Evolutionary conservation across 2,329 filamentous ascomycete genomes (phyloP).

Genomic region (Pseudogymnoascus sp.): DNA sequence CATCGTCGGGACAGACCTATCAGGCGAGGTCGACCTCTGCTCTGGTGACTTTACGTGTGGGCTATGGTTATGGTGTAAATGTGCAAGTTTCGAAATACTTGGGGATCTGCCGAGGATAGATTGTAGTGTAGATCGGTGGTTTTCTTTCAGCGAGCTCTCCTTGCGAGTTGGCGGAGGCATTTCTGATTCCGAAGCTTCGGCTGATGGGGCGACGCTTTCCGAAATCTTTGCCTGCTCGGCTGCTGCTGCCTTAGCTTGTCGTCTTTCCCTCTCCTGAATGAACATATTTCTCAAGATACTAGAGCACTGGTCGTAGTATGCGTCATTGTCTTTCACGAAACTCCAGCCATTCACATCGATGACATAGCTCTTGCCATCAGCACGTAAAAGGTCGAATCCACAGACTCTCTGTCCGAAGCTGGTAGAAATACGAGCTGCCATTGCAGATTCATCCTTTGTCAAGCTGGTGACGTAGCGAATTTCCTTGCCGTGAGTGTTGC

Average conservation of each 20-base stretch:
- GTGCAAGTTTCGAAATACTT: constrained; percentile 48
- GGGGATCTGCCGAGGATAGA: constrained; percentile 52
- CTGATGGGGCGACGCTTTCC: constrained; percentile 20
- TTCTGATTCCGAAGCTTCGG: constrained; percentile 14
- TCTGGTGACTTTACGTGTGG: neutral
- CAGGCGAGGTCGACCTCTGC: neutral
- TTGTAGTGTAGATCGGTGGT: constrained; percentile 43
- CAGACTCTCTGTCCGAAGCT: constrained; percentile 93
- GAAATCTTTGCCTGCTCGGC: constrained; percentile 20
- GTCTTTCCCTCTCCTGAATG: constrained; percentile 63
- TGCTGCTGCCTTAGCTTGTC: constrained; percentile 29
- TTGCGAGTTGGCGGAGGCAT: constrained; percentile 11
- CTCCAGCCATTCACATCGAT: constrained; percentile 99
- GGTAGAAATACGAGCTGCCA: constrained; percentile 81
- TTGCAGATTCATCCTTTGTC: constrained; percentile 68
- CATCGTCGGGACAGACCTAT: neutral
- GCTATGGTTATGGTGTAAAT: constrained; percentile 26
- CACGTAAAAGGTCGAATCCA: constrained; percentile 87
- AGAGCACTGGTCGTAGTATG: constrained; percentile 90
- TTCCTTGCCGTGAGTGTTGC: constrained; percentile 96
- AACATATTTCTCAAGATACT: constrained; percentile 84
- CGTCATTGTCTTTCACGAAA: constrained; percentile 98
- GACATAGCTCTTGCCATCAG: constrained; percentile 84
- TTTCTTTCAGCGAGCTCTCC: constrained; percentile 29
- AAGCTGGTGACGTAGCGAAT: constrained; percentile 88